Evolutionary conservation across 1,284 basidiomycete genomes (phyloP).

Genomic region (Moesziomyces sp.): DNA sequence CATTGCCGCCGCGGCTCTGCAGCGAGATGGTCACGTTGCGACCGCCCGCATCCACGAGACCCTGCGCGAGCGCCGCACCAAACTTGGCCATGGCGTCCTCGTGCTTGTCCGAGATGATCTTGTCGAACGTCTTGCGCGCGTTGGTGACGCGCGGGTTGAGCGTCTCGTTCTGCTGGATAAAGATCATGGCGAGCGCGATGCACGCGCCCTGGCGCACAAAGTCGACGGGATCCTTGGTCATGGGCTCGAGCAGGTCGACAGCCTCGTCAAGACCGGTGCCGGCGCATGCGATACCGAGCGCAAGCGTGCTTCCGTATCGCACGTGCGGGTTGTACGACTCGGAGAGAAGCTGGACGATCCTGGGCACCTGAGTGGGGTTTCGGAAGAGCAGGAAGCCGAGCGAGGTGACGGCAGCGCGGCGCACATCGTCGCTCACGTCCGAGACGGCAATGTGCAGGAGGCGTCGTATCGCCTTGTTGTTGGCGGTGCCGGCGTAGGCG

Average conservation of each 20-base stretch:
- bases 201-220: constrained; percentile 67
- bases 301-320: constrained; percentile 67
- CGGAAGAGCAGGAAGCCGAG: constrained; percentile 67
- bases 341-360: constrained; percentile 66
- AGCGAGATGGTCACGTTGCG: constrained; percentile 67
- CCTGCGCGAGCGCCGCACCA: constrained; percentile 65
- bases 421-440: constrained; percentile 67
- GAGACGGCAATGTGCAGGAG: constrained; percentile 66
- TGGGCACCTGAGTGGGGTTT: constrained; percentile 67
- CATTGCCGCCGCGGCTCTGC: constrained; percentile 61
- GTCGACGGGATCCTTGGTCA: constrained; percentile 67
- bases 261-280: constrained; percentile 67
- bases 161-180: constrained; percentile 66
- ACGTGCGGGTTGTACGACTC: constrained; percentile 68
- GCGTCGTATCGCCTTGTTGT: constrained; percentile 65
- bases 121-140: constrained; percentile 63
- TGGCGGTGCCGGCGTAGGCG: constrained; percentile 67
- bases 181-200: constrained; percentile 65
- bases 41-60: constrained; percentile 65
- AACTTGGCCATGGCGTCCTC: constrained; percentile 68
- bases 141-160: constrained; percentile 64
- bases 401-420: constrained; percentile 65
- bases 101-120: constrained; percentile 66
- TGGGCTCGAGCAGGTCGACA: constrained; percentile 65
- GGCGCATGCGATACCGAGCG: constrained; percentile 67